Evolutionary conservation across 495 filamentous ascomycete genomes (phyloP).

Genomic region (Aspergillus carlsbadensis): DNA sequence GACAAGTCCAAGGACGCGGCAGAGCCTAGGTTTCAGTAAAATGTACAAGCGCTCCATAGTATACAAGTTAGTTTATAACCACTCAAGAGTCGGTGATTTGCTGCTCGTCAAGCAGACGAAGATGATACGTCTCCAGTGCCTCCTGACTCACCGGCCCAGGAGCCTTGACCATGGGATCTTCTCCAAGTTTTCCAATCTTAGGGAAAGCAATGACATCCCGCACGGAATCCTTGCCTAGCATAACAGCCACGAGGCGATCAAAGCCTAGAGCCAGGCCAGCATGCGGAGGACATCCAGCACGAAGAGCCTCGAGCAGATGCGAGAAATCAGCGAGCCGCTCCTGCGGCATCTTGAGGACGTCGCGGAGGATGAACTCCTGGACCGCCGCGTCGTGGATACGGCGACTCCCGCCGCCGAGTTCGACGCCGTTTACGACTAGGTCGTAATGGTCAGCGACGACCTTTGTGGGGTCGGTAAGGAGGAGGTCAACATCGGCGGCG

Average conservation of each 20-base stretch:
- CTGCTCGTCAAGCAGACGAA: neutral
- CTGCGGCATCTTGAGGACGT: slow-evolving; percentile 67
- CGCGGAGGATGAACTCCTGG: slow-evolving; percentile 80
- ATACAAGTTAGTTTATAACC: too few relatives aligned
- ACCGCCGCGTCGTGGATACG: slow-evolving; percentile 86
- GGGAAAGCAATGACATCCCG: slow-evolving; percentile 96
- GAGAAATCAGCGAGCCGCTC: slow-evolving; percentile 72
- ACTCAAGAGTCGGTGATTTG: too few relatives aligned
- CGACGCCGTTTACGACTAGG: slow-evolving; percentile 91
- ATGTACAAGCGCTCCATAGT: too few relatives aligned
- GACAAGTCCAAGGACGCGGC: too few relatives aligned
- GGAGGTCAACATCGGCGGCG: slow-evolving; percentile 68
- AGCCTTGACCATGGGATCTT: slow-evolving; percentile 76
- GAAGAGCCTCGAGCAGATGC: slow-evolving; percentile 78
- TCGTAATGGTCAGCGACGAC: slow-evolving; percentile 87
- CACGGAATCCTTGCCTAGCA: slow-evolving; percentile 72
- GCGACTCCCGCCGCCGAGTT: slow-evolving; percentile 88
- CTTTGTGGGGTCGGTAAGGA: slow-evolving; percentile 67
- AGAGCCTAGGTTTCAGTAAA: too few relatives aligned
- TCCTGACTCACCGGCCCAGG: slow-evolving; percentile 63
- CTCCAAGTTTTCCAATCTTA: slow-evolving; percentile 77
- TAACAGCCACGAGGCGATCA: slow-evolving; percentile 80
- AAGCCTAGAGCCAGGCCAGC: slow-evolving; percentile 92
- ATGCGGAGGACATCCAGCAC: slow-evolving; percentile 93
- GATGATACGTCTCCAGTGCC: slow-evolving; percentile 70